Conservation (phyloP, 306 rosid species). For the Luffa aegyptiaca region DNA sequence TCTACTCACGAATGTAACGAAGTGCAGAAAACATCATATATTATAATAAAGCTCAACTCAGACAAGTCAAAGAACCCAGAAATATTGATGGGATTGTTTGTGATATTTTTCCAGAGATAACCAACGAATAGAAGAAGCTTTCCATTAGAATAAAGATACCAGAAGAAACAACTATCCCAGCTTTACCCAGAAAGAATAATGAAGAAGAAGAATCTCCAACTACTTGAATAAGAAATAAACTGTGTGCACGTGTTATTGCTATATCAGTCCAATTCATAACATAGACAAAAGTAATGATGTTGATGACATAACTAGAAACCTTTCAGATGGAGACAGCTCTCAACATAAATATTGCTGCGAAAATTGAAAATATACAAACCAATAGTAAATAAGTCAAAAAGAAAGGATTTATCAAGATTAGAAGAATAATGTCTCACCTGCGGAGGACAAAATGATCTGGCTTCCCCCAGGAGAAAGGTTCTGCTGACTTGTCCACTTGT, state of each 20-base stretch:
- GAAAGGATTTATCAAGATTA: not conserved
- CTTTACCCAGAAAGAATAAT: not conserved
- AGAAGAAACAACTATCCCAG: not conserved
- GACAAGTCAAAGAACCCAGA: not conserved
- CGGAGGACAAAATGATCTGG: constrained; percentile 95
- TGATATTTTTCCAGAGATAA: not conserved
- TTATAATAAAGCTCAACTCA: not conserved
- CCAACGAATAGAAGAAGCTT: not conserved
- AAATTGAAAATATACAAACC: not conserved
- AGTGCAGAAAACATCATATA: not conserved
- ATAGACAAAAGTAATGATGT: not conserved
- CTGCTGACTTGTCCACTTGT: constrained; percentile 84
- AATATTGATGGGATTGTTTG: not conserved
- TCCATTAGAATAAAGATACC: not conserved
- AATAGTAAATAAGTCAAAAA: not conserved
- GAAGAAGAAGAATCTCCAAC: not conserved
- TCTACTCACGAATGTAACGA: not conserved
- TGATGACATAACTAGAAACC: not conserved
- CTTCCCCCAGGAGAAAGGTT: constrained; percentile 83
- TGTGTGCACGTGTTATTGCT: not conserved
- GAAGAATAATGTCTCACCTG: constrained; percentile 43
- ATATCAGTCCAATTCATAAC: not conserved
- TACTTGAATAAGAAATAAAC: not conserved
- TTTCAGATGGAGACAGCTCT: not conserved
- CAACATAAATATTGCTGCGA: not conserved